Base-by-base conservation (phyloP, 768 basidiomycete species). In the Leccinum uliginosum region DNA sequence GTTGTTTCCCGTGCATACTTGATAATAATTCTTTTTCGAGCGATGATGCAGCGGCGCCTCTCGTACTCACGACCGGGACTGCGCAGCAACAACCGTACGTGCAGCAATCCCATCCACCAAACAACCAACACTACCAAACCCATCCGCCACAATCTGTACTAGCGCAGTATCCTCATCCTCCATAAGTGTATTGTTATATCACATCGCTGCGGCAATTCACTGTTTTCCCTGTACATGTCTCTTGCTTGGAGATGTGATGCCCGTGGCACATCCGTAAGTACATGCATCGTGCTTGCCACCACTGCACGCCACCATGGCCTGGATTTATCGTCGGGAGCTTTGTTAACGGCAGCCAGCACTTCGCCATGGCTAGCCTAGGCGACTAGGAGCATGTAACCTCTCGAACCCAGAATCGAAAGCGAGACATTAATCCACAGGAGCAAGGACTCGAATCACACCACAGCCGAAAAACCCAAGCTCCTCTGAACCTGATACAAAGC, bases 11-110 rank as follows among this genome's bases (percentile, higher is more conserved):
- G 40, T 34, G 29, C 26, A n/a, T 9, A 24, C 48, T 56, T 44
- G 46, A 34, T 10, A 10, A 19, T 40, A 10, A 19, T 40, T 44
- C 6, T 44, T 21, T 21, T 51, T 56, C 11, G 19, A 71, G 70
- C 14, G 71, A 72, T 17, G 70, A 72, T 48, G 69, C 62, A 21
- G 59, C 63, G 23, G 50, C 50, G 3, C 59, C 62, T 17, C 55
- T 67, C 21, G 23, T 66, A 14, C 43, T 55, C 10, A 53, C 65
- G n/a, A n/a, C 51, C n/a, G 3, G 48, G 29, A 19, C 50, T 19
- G 3, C 51, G 26, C 62, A 59, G 7, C 60, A 53, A 12, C 62
- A 50, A 12, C 47, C 9, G 7, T 49, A 62, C 19, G 35, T 24
- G 30, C 64, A 60, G 24, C 62, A 50, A 40, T 26, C 54, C 0